Evolutionary conservation across 1,139 yeast genomes (phyloP).

Genomic region (Pneumocystis oryctolagi): DNA sequence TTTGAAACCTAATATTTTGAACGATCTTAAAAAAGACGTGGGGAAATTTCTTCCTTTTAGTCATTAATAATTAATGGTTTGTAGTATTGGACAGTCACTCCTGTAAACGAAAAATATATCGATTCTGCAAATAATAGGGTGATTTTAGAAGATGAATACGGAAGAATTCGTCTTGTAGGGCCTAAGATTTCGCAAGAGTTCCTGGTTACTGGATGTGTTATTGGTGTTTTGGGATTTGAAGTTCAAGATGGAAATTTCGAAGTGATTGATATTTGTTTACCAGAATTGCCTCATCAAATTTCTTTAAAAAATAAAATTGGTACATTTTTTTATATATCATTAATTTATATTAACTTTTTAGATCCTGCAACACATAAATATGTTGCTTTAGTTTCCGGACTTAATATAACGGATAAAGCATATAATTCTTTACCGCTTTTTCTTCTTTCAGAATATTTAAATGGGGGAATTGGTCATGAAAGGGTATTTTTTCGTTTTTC

Average conservation of each 20-base stretch:
- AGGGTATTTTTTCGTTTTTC: constrained; percentile 6
- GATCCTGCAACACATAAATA: constrained; percentile 15
- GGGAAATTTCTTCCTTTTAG: not conserved
- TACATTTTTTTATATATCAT: not conserved
- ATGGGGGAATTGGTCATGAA: constrained; percentile 47
- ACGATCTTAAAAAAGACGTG: constrained; percentile 49
- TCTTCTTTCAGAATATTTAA: constrained; percentile 52
- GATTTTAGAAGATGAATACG: constrained; percentile 86
- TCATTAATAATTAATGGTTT: not conserved
- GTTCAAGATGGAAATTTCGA: constrained; percentile 71
- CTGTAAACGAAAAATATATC: constrained; percentile 31
- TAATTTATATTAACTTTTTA: not conserved
- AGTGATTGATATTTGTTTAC: constrained; percentile 64
- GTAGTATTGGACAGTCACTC: constrained; percentile 28
- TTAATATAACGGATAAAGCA: constrained; percentile 38
- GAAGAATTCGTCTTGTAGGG: constrained; percentile 65
- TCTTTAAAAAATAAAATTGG: not conserved
- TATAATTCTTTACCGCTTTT: constrained; percentile 37
- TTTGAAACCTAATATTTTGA: constrained; percentile 67
- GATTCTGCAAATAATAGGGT: constrained; percentile 43
- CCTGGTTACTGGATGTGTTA: constrained; percentile 74
- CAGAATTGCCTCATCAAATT: constrained; percentile 45
- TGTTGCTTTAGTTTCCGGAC: constrained; percentile 62
- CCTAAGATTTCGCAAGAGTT: constrained; percentile 37
- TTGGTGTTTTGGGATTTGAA: constrained; percentile 79